These are phyloP conservation scores for Apiotrichum montevideense DNA, from an alignment of 1,284 basidiomycete species.

Conservation along the genomic window DNA sequence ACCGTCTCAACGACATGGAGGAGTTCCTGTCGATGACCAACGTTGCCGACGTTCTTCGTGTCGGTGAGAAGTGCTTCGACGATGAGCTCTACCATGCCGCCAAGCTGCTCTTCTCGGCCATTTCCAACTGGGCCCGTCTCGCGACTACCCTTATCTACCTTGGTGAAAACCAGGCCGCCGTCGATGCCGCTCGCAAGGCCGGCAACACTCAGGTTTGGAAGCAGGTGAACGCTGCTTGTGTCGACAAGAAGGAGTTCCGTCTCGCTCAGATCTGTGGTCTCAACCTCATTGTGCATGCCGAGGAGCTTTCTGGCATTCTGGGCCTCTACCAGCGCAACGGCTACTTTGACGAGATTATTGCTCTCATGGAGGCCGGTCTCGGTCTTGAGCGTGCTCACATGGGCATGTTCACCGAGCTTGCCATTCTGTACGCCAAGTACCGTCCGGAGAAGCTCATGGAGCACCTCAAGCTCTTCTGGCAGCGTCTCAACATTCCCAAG, in stretches of 20 bases:
- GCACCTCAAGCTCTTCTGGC: neutral
- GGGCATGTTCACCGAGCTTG: conserved; percentile 65
- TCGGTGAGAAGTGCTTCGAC: conserved; percentile 99
- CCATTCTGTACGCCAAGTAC: conserved; percentile 96
- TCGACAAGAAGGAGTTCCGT: conserved; percentile 95
- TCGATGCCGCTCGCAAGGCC: conserved; percentile 96
- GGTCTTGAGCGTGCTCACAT: conserved; percentile 94
- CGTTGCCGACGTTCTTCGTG: conserved; percentile 90
- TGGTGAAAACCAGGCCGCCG: conserved; percentile 94
- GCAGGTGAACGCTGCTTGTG: conserved; percentile 96
- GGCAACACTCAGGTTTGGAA: conserved; percentile 99
- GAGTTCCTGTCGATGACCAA: conserved; percentile 99
- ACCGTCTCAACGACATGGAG: conserved; percentile 97
- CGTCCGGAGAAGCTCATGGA: conserved; percentile 92
- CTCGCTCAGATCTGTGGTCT: conserved; percentile 97
- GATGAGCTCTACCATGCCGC: conserved; percentile 97
- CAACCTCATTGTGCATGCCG: conserved; percentile 71
- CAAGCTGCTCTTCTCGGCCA: conserved; percentile 90
- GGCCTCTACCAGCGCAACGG: conserved; percentile 85
- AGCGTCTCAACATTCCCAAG: conserved; percentile 42
- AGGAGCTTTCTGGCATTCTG: conserved; percentile 79
- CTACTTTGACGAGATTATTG: conserved; percentile 89
- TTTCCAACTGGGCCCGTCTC: conserved; percentile 96
- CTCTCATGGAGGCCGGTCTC: conserved; percentile 85
- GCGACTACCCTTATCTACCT: conserved; percentile 98